A percentile compares a stretch with the other conserved stretches of the same genome.
phyloP scores from a whole-genome alignment of 345 rosid genomes.

The Atalantia buxifolia region DNA sequence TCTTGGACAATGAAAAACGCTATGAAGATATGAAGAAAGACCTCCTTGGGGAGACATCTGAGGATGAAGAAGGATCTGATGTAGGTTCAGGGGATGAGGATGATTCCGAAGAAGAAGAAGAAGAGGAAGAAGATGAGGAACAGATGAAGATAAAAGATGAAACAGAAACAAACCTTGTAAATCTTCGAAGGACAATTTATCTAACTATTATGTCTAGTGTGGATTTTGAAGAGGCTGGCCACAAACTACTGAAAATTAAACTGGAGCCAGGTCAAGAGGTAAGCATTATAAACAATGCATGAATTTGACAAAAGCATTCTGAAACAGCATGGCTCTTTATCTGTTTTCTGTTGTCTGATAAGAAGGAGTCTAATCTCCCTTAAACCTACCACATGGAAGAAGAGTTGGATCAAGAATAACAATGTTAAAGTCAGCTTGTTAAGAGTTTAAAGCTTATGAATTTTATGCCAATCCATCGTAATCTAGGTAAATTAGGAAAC shows the following conservation, averaged over 20 bases:
- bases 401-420: not conserved
- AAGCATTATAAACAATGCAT: conserved; percentile 13
- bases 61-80: conserved; percentile 78
- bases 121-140: conserved; percentile 74
- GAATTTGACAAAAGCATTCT: not conserved
- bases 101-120: conserved; percentile 47
- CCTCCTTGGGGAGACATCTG: conserved; percentile 80
- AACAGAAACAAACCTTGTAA: conserved; percentile 95
- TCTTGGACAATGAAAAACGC: conserved; percentile 78
- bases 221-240: conserved; percentile 98
- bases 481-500: not conserved
- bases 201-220: conserved; percentile 97
- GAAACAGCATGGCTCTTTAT: not conserved
- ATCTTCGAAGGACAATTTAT: conserved; percentile 94
- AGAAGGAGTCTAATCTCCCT: not conserved
- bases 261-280: conserved; percentile 99
- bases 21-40: conserved; percentile 89
- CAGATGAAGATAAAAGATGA: conserved; percentile 79
- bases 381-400: not conserved
- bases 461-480: not conserved
- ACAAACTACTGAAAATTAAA: conserved; percentile 87
- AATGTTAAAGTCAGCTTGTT: not conserved
- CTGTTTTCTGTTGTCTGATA: not conserved
- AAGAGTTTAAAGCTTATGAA: not conserved
- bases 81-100: conserved; percentile 60